Percentiles rank a stretch among this genome's conserved stretches.
Conservation (phyloP, 495 filamentous ascomycete species). For the Articulospora tetracladia region DNA sequence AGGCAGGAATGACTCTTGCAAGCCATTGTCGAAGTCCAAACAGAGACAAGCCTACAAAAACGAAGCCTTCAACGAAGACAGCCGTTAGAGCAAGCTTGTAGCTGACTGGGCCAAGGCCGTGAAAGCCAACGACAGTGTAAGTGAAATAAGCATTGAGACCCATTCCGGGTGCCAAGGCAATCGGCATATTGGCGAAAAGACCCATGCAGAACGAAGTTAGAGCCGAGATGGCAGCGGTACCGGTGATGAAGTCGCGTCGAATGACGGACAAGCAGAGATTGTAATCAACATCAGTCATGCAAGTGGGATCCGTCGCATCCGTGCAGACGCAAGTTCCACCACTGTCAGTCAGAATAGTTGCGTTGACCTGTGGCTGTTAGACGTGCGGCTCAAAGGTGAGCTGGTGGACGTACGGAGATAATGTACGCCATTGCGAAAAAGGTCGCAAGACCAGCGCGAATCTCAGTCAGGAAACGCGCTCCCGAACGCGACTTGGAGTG, state of each 20-base stretch:
- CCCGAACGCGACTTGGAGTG: slow-evolving; percentile 53
- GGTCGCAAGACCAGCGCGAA: slow-evolving; percentile 70
- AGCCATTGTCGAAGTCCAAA: slow-evolving; percentile 78
- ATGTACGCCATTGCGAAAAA: slow-evolving; percentile 84
- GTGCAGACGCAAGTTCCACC: slow-evolving; percentile 73
- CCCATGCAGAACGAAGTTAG: slow-evolving; percentile 69
- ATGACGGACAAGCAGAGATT: slow-evolving; percentile 58
- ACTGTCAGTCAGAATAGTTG: slow-evolving; percentile 57
- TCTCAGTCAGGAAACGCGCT: slow-evolving; percentile 68
- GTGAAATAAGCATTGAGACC: slow-evolving; percentile 79
- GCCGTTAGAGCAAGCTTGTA: slow-evolving; percentile 68
- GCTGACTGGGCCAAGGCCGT: slow-evolving; percentile 60
- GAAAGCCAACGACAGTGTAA: slow-evolving; percentile 73
- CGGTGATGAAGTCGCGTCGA: slow-evolving; percentile 73
- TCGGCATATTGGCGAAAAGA: slow-evolving; percentile 54
- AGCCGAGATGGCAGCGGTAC: slow-evolving; percentile 70
- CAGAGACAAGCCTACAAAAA: slow-evolving; percentile 62
- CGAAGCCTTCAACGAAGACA: slow-evolving; percentile 74
- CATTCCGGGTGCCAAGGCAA: slow-evolving; percentile 60
- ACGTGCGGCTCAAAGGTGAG: not conserved
- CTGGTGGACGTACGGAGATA: slow-evolving; percentile 48
- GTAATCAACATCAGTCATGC: slow-evolving; percentile 53
- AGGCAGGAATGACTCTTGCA: slow-evolving; percentile 66
- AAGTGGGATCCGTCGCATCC: slow-evolving; percentile 38
- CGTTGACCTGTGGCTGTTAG: slow-evolving; percentile 50